These are phyloP conservation scores for Tausonia pullulans DNA, from an alignment of 1,284 basidiomycete species.

Conservation along the genomic window DNA sequence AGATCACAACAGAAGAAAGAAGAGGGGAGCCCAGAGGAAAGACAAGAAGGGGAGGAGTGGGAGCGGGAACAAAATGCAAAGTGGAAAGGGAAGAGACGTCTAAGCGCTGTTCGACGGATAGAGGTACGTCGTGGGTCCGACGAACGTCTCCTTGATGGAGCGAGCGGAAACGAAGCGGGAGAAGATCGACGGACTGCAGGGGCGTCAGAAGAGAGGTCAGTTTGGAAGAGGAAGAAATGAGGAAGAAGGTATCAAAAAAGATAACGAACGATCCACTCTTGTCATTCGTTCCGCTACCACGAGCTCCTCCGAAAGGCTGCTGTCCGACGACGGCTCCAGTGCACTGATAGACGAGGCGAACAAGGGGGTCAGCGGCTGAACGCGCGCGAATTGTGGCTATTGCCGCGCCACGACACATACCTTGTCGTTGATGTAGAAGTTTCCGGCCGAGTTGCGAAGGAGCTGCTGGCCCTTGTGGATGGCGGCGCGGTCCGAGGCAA, in stretches of 20 bases:
- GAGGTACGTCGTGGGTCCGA: slow-evolving; percentile 57
- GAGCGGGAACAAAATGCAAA: neutral
- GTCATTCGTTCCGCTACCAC: slow-evolving; percentile 93
- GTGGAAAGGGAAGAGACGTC: neutral
- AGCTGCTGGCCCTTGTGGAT: slow-evolving; percentile 63
- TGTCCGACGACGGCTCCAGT: slow-evolving; percentile 93
- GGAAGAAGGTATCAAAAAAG: slow-evolving; percentile 62
- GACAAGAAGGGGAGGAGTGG: neutral
- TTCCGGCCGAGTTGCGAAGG: slow-evolving; percentile 74
- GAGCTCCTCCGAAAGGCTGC: slow-evolving; percentile 92
- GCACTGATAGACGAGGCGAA: slow-evolving; percentile 43
- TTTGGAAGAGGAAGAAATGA: slow-evolving; percentile 6
- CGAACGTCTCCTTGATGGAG: slow-evolving; percentile 94
- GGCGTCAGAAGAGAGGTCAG: neutral
- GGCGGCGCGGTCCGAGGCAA: slow-evolving; percentile 64
- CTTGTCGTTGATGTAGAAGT: slow-evolving; percentile 88
- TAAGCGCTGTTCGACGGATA: slow-evolving; percentile 79
- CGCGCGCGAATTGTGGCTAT: neutral
- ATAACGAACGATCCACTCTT: slow-evolving; percentile 88
- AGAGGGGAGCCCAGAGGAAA: neutral
- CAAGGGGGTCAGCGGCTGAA: slow-evolving; percentile 19
- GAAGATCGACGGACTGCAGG: neutral
- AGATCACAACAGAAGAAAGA: neutral
- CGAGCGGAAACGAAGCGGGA: slow-evolving; percentile 47
- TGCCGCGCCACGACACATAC: neutral